Conservation (phyloP, 1,284 basidiomycete genomes). For the Cryptococcus sp. region DNA sequence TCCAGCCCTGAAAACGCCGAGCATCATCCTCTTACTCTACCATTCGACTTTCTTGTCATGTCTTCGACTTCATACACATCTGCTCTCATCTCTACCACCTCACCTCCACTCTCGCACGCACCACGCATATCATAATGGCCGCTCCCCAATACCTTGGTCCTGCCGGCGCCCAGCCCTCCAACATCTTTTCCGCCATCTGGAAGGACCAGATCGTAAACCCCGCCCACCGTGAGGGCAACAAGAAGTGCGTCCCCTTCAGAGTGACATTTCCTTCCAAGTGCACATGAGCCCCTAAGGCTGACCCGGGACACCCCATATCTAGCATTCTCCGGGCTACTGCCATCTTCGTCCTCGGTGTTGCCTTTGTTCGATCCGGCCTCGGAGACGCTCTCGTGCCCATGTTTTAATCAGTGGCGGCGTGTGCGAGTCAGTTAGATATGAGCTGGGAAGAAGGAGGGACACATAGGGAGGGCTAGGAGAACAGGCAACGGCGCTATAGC, state of each 20-base stretch:
- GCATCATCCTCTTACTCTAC: background rate
- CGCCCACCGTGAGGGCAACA: conserved; percentile 29
- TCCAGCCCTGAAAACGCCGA: background rate
- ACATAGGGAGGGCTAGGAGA: background rate
- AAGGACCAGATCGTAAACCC: conserved; percentile 29
- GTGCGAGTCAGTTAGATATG: background rate
- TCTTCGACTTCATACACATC: background rate
- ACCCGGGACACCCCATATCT: background rate
- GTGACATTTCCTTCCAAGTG: too few species aligned
- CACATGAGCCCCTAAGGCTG: too few species aligned
- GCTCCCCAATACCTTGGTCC: conserved; percentile 25
- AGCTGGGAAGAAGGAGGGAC: background rate
- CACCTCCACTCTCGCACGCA: background rate
- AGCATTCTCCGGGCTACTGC: conserved; percentile 31
- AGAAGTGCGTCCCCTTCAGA: conserved; percentile 15
- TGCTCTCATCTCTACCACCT: too few species aligned
- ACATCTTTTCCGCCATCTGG: conserved; percentile 14
- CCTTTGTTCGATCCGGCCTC: conserved; percentile 29
- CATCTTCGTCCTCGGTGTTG: conserved; percentile 33
- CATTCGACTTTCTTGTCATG: background rate
- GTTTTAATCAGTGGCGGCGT: conserved; percentile 16
- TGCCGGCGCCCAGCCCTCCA: conserved; percentile 13
- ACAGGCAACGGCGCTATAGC: background rate
- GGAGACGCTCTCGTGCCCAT: conserved; percentile 31
- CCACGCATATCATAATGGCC: conserved; percentile 10